Percentiles rank a stretch among this genome's conserved stretches.
phyloP scores from a whole-genome alignment of 2,329 filamentous ascomycete genomes.

The Nothophoma quercina region DNA sequence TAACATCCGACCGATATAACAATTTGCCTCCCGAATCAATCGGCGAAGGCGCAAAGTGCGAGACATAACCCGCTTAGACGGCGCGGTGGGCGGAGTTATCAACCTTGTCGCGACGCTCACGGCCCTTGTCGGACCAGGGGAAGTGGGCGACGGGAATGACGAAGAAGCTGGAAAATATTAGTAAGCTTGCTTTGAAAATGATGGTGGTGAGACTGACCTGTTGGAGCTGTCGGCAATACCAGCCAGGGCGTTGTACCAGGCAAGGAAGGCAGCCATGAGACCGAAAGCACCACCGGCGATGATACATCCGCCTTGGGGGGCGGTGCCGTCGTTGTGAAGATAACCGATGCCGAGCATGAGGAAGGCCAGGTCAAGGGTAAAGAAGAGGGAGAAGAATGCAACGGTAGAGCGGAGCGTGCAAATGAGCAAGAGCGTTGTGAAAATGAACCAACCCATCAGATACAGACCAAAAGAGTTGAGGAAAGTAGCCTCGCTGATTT shows the following conservation, averaged over 20 bases:
- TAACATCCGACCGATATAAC: not conserved
- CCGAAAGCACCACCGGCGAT: slow-evolving; percentile 62
- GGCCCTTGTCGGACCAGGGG: slow-evolving; percentile 75
- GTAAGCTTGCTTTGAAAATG: slow-evolving; percentile 16
- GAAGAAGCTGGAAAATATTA: slow-evolving; percentile 74
- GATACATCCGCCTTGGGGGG: slow-evolving; percentile 56
- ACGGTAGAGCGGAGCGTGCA: slow-evolving; percentile 66
- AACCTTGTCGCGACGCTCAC: slow-evolving; percentile 47
- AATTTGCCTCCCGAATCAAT: slow-evolving; percentile 11
- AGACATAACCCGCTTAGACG: not conserved
- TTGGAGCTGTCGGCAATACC: slow-evolving; percentile 64
- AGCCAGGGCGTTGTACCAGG: slow-evolving; percentile 64
- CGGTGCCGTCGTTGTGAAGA: slow-evolving; percentile 54
- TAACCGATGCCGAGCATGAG: slow-evolving; percentile 64
- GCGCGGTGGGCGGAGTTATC: slow-evolving; percentile 49
- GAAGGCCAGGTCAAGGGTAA: slow-evolving; percentile 66
- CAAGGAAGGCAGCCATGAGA: slow-evolving; percentile 60
- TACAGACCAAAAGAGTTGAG: slow-evolving; percentile 65
- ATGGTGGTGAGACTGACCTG: slow-evolving; percentile 44
- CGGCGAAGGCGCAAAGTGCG: not conserved
- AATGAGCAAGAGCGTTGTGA: slow-evolving; percentile 64
- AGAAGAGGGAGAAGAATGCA: slow-evolving; percentile 65
- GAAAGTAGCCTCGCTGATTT: slow-evolving; percentile 49
- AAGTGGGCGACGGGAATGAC: slow-evolving; percentile 91
- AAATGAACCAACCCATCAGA: slow-evolving; percentile 67